A percentile compares a stretch with the other conserved stretches of the same genome.
These are phyloP conservation scores for Trichosporon sp. DNA, from an alignment of 1,284 basidiomycete species.

Conservation along the genomic window DNA sequence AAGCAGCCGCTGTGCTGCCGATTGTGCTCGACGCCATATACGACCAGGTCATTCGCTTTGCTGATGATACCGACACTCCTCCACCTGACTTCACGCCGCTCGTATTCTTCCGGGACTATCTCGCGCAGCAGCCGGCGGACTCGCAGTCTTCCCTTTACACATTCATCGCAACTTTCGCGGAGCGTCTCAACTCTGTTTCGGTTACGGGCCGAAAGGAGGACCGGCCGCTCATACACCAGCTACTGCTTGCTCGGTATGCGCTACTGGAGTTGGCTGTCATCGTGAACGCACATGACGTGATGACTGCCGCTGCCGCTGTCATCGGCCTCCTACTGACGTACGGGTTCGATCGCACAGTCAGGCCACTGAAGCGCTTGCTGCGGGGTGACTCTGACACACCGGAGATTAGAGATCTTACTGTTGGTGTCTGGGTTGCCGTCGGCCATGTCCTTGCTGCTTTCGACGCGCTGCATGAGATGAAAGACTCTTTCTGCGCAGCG, in stretches of 20 bases:
- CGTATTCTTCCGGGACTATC: slow-evolving; percentile 22
- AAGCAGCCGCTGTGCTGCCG: slow-evolving; percentile 22
- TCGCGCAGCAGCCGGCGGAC: not conserved
- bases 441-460: slow-evolving; percentile 53
- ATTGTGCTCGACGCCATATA: slow-evolving; percentile 28
- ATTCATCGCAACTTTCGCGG: not conserved
- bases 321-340: slow-evolving; percentile 55
- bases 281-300: slow-evolving; percentile 3
- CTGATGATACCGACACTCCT: slow-evolving; percentile 6
- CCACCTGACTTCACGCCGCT: slow-evolving; percentile 17
- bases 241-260: slow-evolving; percentile 58
- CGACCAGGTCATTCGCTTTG: slow-evolving; percentile 13
- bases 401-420: slow-evolving; percentile 51
- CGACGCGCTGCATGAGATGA: slow-evolving; percentile 2
- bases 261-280: slow-evolving; percentile 54
- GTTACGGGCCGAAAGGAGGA: slow-evolving; percentile 11
- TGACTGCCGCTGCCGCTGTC: slow-evolving; percentile 42
- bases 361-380: slow-evolving; percentile 43
- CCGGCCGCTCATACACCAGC: slow-evolving; percentile 10
- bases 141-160: not conserved
- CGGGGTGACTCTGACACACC: slow-evolving; percentile 41
- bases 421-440: slow-evolving; percentile 71
- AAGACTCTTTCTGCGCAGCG: slow-evolving; percentile 45
- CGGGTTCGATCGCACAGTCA: slow-evolving; percentile 55
- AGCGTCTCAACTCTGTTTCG: not conserved